Base-by-base conservation (phyloP, 768 basidiomycete genomes). In the Macrolepiota dolichaula region DNA sequence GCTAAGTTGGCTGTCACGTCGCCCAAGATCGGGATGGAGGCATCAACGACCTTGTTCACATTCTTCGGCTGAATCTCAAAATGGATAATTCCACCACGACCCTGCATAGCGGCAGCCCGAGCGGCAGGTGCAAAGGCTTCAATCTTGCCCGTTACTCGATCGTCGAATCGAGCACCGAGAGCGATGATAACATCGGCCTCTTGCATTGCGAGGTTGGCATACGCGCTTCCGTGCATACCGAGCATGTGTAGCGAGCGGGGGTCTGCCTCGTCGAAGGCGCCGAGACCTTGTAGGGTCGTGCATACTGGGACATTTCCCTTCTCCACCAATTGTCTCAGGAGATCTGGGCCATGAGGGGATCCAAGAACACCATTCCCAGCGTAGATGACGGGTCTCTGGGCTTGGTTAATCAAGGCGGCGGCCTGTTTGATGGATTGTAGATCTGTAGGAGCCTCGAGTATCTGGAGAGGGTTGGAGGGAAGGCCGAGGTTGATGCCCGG, bases 11-110 rank as follows among this genome's bases (percentile, higher is more conserved):
- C 79, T 29, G 91, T 83, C 59, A 98, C 96, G 71, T 99, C 97
- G 37, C 97, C 97, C 32, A 97, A 82, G 69, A 99, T 82, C 51
- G 97, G 94, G 61, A 98, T 91, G 51, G 91, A 87, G 22, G 97
- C 96, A 55, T 99, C 88, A 57, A 98, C 86, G 62, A 99, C 95
- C 76, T 99, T 99, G 85, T 99, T 99, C 75, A 99, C 83, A 75
- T 99, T 99, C 83, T 99, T 98, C 50, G 97, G 94, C 78, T 87
- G 86, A 66, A 99, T 96, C 79, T 99, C 97, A 70, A 99, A 98
- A 78, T 99, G 97, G 70, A 99, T 97, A 78, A 99, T 96, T 36
- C 97, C 97, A 11, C 97, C 97, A 12, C 97, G 96, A 1, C 86
- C 67, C 66, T 88, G 82, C 0, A 82, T 77, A 1, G 96, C 94